These are phyloP conservation scores for Leucaena leucocephala DNA, from an alignment of 306 rosid genomes.

Conservation along the genomic window DNA sequence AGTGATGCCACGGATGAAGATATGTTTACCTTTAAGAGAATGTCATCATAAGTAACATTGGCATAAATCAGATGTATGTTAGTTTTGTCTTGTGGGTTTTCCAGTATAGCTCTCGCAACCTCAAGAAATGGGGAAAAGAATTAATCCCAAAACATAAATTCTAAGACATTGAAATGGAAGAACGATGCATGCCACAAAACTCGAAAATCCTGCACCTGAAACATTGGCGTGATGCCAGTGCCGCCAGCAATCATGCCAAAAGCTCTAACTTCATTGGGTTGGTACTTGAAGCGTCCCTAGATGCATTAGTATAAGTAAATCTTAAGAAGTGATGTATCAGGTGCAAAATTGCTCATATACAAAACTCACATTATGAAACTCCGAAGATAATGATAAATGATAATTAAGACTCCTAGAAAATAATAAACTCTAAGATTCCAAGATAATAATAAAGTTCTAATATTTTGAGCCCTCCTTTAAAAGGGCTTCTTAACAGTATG, in stretches of 20 bases:
- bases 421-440: background rate
- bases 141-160: conserved; percentile 11
- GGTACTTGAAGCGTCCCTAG: conserved; percentile 86
- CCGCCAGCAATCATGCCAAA: conserved; percentile 97
- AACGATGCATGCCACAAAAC: conserved; percentile 11
- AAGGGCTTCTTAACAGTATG: background rate
- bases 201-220: conserved; percentile 56
- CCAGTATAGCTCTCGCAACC: conserved; percentile 87
- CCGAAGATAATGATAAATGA: background rate
- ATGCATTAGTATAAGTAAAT: conserved; percentile 4
- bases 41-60: conserved; percentile 76
- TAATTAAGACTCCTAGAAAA: background rate
- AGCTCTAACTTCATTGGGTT: conserved; percentile 74
- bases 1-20: conserved; percentile 4
- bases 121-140: conserved; percentile 26
- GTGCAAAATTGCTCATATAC: background rate
- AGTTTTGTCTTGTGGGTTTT: conserved; percentile 72
- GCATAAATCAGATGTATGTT: conserved; percentile 78
- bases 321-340: conserved; percentile 6
- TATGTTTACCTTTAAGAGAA: conserved; percentile 70
- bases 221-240: conserved; percentile 95
- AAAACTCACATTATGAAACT: background rate
- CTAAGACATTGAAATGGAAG: conserved; percentile 10
- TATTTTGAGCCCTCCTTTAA: background rate
- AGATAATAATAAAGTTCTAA: background rate